Evolutionary conservation across 352 stramenopile species (phyloP).

Genomic region (Globisporangium echinulatum): DNA sequence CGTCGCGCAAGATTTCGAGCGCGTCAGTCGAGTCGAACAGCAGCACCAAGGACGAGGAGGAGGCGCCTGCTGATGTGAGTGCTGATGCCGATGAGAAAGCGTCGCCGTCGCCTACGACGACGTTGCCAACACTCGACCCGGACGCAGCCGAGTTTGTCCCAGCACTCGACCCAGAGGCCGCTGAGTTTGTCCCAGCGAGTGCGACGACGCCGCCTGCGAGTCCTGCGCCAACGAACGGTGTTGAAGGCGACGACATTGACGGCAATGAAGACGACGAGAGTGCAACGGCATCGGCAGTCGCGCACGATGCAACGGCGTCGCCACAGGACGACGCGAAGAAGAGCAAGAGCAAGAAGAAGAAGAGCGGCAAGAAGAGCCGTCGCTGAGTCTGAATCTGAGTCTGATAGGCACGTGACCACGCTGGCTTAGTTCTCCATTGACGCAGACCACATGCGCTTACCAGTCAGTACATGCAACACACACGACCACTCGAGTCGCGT

Average conservation of each 20-base stretch:
- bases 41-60: conserved; percentile 15
- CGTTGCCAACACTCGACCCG: conserved; percentile 11
- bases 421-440: conserved; percentile 10
- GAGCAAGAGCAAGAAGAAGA: conserved; percentile 57
- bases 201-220: conserved; percentile 1
- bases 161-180: conserved; percentile 1
- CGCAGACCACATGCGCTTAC: neutral
- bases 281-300: conserved; percentile 3
- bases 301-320: conserved; percentile 12
- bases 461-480: conserved; percentile 5
- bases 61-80: neutral
- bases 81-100: conserved; percentile 4
- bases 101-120: conserved; percentile 21
- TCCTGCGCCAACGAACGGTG: neutral
- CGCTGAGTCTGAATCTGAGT: too few relatives aligned
- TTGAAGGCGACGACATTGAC: too few relatives aligned
- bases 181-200: neutral
- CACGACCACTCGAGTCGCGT: neutral
- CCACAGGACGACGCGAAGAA: conserved; percentile 20
- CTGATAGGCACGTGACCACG: too few relatives aligned
- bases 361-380: conserved; percentile 52
- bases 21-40: conserved; percentile 16
- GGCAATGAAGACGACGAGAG: conserved; percentile 12
- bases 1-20: conserved; percentile 21
- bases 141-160: neutral